Percentiles rank a stretch among this genome's conserved stretches.
phyloP scores from a whole-genome alignment of 306 rosid species.

The Glycine soja region DNA sequence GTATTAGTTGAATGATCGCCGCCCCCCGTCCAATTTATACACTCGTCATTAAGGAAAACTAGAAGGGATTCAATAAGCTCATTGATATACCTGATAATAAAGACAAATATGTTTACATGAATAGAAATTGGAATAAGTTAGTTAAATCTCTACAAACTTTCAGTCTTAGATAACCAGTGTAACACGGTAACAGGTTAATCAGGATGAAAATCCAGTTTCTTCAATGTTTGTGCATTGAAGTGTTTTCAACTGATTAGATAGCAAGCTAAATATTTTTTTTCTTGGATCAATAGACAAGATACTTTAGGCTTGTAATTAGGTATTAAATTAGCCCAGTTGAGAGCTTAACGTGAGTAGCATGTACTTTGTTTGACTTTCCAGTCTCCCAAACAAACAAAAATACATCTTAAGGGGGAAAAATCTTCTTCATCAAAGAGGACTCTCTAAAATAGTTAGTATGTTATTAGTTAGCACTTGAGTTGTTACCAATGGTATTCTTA shows the following conservation, averaged over 20 bases:
- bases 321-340: conserved; percentile 27
- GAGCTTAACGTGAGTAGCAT: not conserved
- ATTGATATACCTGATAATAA: conserved; percentile 78
- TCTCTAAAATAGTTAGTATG: conserved; percentile 14
- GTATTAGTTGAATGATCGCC: conserved; percentile 57
- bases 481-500: not conserved
- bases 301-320: not conserved
- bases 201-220: not conserved
- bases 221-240: not conserved
- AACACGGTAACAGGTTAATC: not conserved
- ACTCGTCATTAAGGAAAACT: conserved; percentile 60
- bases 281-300: conserved; percentile 20
- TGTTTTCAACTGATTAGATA: conserved; percentile 26
- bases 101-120: conserved; percentile 29
- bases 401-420: not conserved
- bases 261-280: not conserved
- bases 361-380: not conserved
- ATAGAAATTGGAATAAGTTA: conserved; percentile 24
- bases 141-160: not conserved
- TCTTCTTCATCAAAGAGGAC: conserved; percentile 23
- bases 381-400: conserved; percentile 11
- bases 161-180: not conserved
- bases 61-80: conserved; percentile 82
- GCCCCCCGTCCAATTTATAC: conserved; percentile 47
- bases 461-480: conserved; percentile 8